Percentiles rank a stretch among this genome's conserved stretches.
These are phyloP conservation scores for Suillus luteus DNA, from an alignment of 768 basidiomycete genomes.

Conservation along the genomic window DNA sequence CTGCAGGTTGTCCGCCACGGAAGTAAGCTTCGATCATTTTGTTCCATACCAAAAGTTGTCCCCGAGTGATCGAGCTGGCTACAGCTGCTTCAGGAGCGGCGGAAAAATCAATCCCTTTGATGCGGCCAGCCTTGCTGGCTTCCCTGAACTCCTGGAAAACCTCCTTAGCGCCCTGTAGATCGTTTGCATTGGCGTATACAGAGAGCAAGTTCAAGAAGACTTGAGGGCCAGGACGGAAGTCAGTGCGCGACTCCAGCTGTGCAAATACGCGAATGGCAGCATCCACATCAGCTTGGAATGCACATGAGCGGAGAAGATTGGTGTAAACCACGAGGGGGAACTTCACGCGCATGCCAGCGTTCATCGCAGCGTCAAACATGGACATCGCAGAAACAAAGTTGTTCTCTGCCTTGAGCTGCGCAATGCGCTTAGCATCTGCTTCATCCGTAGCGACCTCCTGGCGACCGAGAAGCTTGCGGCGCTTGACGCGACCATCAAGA, in stretches of 20 bases:
- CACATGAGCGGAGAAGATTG: constrained; percentile 62
- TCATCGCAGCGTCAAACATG: constrained; percentile 64
- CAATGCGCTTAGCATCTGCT: constrained; percentile 38
- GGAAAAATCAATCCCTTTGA: constrained; percentile 32
- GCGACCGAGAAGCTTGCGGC: constrained; percentile 33
- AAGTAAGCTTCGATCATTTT: constrained; percentile 79
- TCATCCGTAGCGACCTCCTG: constrained; percentile 21
- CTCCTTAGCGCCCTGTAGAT: constrained; percentile 52
- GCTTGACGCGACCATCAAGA: constrained; percentile 45
- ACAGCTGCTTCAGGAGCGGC: constrained; percentile 16
- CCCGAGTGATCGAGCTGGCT: constrained; percentile 25
- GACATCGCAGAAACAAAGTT: constrained; percentile 73
- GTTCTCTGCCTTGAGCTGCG: constrained; percentile 56
- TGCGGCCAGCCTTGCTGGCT: constrained; percentile 40
- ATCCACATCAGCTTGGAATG: constrained; percentile 54
- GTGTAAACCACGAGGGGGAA: constrained; percentile 46
- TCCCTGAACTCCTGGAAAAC: constrained; percentile 62
- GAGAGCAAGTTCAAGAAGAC: constrained; percentile 59
- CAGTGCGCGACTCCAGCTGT: constrained; percentile 52
- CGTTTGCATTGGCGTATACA: constrained; percentile 54
- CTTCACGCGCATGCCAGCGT: constrained; percentile 28
- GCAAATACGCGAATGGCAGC: constrained; percentile 66
- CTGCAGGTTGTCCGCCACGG: constrained; percentile 57
- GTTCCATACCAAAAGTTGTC: constrained; percentile 63
- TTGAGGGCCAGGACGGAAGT: constrained; percentile 34